Percentiles rank a stretch among this genome's conserved stretches.
Conservation (phyloP, 495 filamentous ascomycete genomes). For the Xylaria cubensis region DNA sequence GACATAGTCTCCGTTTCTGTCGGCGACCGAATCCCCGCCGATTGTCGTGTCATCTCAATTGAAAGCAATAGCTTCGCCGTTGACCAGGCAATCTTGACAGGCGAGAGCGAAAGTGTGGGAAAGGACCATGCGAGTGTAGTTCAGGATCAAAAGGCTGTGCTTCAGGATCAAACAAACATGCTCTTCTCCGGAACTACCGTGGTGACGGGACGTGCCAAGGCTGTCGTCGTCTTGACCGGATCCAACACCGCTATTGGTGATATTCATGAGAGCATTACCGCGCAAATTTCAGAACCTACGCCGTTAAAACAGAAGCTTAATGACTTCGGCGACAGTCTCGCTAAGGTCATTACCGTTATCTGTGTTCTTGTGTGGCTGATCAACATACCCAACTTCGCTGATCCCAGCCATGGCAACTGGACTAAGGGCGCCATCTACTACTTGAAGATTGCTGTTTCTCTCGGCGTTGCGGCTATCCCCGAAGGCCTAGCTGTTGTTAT, state of each 20-base stretch:
- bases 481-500: slow-evolving; percentile 98
- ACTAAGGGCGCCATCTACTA: slow-evolving; percentile 99
- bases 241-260: slow-evolving; percentile 94
- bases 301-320: slow-evolving; percentile 98
- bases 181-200: slow-evolving; percentile 98
- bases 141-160: slow-evolving; percentile 83
- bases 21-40: slow-evolving; percentile 95
- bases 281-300: slow-evolving; percentile 97
- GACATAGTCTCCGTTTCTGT: slow-evolving; percentile 90
- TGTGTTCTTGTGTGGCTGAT: slow-evolving; percentile 97
- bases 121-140: slow-evolving; percentile 74
- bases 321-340: slow-evolving; percentile 94
- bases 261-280: slow-evolving; percentile 97
- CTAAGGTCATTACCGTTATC: slow-evolving; percentile 97
- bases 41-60: slow-evolving; percentile 88
- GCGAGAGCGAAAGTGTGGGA: slow-evolving; percentile 95
- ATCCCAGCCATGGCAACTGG: slow-evolving; percentile 92
- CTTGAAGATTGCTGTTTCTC: slow-evolving; percentile 98
- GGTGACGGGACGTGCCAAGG: slow-evolving; percentile 90
- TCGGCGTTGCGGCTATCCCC: slow-evolving; percentile 97
- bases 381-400: slow-evolving; percentile 96
- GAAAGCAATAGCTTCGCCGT: slow-evolving; percentile 96
- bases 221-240: slow-evolving; percentile 91
- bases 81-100: slow-evolving; percentile 97
- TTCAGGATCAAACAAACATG: slow-evolving; percentile 98